Percentiles rank a stretch among this genome's conserved stretches.
phyloP scores from a whole-genome alignment of 371 early-diverging fungal species.

The Gilbertella persicaria region DNA sequence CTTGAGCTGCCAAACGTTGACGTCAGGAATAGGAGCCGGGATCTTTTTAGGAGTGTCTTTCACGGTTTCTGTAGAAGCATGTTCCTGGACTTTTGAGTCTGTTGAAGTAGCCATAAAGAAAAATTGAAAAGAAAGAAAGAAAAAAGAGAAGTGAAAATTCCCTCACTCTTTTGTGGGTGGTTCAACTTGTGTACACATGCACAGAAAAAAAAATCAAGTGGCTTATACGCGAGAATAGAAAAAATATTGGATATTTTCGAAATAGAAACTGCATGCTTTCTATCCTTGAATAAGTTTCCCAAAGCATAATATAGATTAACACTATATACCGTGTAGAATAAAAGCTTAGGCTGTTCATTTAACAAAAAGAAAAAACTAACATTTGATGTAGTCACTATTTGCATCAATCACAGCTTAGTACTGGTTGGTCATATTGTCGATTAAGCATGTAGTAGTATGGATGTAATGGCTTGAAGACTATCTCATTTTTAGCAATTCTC shows the following conservation, averaged over 20 bases:
- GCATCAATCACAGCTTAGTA: too few species aligned
- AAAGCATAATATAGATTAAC: too few species aligned
- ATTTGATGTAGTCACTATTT: too few species aligned
- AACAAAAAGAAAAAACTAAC: too few species aligned
- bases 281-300: too few species aligned
- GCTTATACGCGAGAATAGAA: background rate
- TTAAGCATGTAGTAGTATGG: too few species aligned
- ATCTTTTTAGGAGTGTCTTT: slow-evolving; percentile 22
- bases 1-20: slow-evolving; percentile 53
- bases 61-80: background rate
- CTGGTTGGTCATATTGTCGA: too few species aligned
- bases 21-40: slow-evolving; percentile 43
- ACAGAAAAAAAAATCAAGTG: background rate
- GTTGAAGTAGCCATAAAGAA: slow-evolving; percentile 13
- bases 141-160: background rate
- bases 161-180: background rate
- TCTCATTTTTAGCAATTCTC: too few species aligned
- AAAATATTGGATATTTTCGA: background rate
- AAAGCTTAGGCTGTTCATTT: too few species aligned
- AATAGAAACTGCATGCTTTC: background rate
- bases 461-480: too few species aligned
- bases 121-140: background rate
- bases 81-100: slow-evolving; percentile 12
- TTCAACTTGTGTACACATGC: background rate
- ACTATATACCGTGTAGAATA: too few species aligned